These are phyloP conservation scores for Spathaspora jeffriesii DNA, from an alignment of 1,139 yeast genomes.

Conservation along the genomic window DNA sequence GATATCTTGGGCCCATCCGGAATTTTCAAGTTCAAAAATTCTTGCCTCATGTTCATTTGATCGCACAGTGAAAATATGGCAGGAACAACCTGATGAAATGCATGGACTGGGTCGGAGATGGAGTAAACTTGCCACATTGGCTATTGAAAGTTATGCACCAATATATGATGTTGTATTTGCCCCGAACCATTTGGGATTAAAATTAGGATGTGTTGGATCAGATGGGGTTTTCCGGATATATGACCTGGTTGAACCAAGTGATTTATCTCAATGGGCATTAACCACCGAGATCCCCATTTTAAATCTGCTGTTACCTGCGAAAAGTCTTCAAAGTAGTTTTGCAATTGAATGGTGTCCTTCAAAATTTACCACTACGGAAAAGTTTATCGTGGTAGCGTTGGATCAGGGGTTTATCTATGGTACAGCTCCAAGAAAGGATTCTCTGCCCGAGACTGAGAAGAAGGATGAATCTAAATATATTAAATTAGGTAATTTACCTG, in stretches of 20 bases:
- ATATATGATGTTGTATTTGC: constrained; percentile 89
- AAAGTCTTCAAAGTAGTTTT: constrained; percentile 84
- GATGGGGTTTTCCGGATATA: constrained; percentile 88
- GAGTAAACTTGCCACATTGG: constrained; percentile 71
- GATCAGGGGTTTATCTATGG: constrained; percentile 85
- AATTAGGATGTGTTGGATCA: constrained; percentile 85
- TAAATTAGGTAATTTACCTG: constrained; percentile 53
- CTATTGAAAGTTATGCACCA: constrained; percentile 83
- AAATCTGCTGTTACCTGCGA: constrained; percentile 61
- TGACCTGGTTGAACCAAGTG: constrained; percentile 88
- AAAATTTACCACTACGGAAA: constrained; percentile 71
- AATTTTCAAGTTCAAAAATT: constrained; percentile 72
- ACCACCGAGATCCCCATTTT: constrained; percentile 74
- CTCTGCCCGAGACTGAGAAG: too few relatives aligned
- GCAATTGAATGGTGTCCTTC: constrained; percentile 95
- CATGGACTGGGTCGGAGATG: constrained; percentile 80
- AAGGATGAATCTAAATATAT: constrained; percentile 21
- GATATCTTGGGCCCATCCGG: constrained; percentile 93
- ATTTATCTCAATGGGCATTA: constrained; percentile 78
- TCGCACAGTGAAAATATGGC: constrained; percentile 87
- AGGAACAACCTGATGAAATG: constrained; percentile 80
- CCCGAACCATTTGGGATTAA: constrained; percentile 81
- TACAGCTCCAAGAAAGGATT: too few relatives aligned
- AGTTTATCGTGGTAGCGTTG: constrained; percentile 80
- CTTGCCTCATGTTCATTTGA: constrained; percentile 90